Evolutionary conservation across 257 asterid genomes (phyloP).

Genomic region (Nicotiana benthamiana): DNA sequence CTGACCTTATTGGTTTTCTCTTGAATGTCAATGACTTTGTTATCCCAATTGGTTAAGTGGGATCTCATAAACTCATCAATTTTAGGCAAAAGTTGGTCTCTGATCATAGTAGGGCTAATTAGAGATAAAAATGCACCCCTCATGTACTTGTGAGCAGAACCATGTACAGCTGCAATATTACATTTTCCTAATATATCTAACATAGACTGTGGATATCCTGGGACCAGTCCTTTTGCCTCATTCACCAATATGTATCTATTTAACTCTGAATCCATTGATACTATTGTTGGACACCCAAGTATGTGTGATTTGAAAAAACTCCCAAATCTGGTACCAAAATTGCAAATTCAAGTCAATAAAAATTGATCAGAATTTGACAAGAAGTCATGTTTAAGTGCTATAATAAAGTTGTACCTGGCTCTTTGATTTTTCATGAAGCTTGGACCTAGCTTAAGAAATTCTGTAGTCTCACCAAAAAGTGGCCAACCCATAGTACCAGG

Average conservation of each 20-base stretch:
- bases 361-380: no score
- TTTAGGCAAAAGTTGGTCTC: constrained; percentile 59
- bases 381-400: no score
- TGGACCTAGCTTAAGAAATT: constrained; percentile 92
- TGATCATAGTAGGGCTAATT: constrained; percentile 64
- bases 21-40: constrained; percentile 64
- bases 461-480: constrained; percentile 92
- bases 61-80: constrained; percentile 61
- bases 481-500: constrained; percentile 99
- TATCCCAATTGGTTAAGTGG: constrained; percentile 56
- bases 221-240: constrained; percentile 82
- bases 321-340: constrained; percentile 49
- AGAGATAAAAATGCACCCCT: constrained; percentile 77
- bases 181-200: constrained; percentile 69
- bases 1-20: constrained; percentile 62
- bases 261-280: constrained; percentile 83
- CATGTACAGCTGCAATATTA: constrained; percentile 78
- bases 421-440: constrained; percentile 84
- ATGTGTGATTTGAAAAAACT: constrained; percentile 73
- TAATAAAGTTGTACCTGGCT: constrained; percentile 45
- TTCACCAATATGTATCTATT: constrained; percentile 66
- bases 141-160: constrained; percentile 65
- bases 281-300: constrained; percentile 78
- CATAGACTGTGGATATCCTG: constrained; percentile 86
- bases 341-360: not conserved